Conservation (phyloP, 169 alveolate genomes). For the Babesia bovis region DNA sequence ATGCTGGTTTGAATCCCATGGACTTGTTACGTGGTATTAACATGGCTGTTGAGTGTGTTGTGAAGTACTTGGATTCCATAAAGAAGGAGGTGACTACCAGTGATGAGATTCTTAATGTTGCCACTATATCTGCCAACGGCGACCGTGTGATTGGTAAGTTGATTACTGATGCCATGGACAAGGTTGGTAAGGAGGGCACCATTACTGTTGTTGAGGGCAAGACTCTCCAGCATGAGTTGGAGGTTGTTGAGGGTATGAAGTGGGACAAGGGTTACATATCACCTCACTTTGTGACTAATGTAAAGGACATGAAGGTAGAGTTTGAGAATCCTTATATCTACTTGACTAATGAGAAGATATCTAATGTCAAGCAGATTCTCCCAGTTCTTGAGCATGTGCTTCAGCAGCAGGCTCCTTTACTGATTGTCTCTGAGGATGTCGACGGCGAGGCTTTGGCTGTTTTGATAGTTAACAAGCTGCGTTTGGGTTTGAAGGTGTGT, state of each 20-base stretch:
- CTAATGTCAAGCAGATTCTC: slow-evolving; percentile 88
- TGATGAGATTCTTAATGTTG: slow-evolving; percentile 89
- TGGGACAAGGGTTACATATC: slow-evolving; percentile 98
- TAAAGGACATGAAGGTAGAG: slow-evolving; percentile 93
- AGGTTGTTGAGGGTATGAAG: slow-evolving; percentile 97
- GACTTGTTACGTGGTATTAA: slow-evolving; percentile 92
- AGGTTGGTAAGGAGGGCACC: slow-evolving; percentile 97
- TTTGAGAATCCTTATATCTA: slow-evolving; percentile 94
- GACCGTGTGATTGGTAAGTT: slow-evolving; percentile 94
- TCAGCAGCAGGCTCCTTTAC: slow-evolving; percentile 90
- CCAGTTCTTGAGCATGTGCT: slow-evolving; percentile 95
- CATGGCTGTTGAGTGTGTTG: slow-evolving; percentile 73
- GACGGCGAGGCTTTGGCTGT: slow-evolving; percentile 99
- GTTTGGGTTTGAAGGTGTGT: slow-evolving; percentile 96
- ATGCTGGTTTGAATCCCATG: slow-evolving; percentile 99
- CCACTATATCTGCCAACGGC: slow-evolving; percentile 99
- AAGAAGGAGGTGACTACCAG: slow-evolving; percentile 78
- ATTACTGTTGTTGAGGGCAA: slow-evolving; percentile 98
- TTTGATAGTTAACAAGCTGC: slow-evolving; percentile 94
- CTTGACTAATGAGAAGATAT: slow-evolving; percentile 93
- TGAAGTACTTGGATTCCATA: slow-evolving; percentile 72
- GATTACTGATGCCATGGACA: slow-evolving; percentile 96
- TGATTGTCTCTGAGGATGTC: slow-evolving; percentile 97
- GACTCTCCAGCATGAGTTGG: slow-evolving; percentile 96
- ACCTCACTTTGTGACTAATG: slow-evolving; percentile 97